A percentile compares a stretch with the other conserved stretches of the same genome.
These are phyloP conservation scores for Pseudocercospora fijiensis DNA, from an alignment of 2,329 filamentous ascomycete genomes.

Conservation along the genomic window DNA sequence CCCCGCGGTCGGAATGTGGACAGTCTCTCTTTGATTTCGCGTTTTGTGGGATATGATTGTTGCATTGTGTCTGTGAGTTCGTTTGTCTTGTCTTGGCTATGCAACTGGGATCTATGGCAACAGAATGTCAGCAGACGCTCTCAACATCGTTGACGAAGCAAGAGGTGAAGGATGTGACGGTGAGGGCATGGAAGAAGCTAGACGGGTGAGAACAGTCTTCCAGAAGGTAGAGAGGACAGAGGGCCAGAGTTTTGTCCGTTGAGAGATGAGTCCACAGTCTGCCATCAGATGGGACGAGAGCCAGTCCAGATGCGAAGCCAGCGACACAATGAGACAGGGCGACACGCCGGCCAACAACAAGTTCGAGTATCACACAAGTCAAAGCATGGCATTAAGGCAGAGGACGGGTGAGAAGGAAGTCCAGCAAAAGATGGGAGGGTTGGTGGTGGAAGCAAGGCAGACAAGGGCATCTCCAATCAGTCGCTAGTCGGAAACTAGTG, in stretches of 20 bases:
- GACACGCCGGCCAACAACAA: too few species aligned
- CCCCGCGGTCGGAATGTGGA: background rate
- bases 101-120: background rate
- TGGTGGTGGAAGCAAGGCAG: background rate
- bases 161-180: background rate
- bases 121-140: background rate
- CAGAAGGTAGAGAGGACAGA: too few species aligned
- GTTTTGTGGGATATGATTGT: background rate
- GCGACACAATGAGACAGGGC: background rate
- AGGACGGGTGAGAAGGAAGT: too few species aligned
- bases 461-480: background rate
- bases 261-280: too few species aligned
- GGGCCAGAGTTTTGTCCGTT: too few species aligned
- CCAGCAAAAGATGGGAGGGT: background rate
- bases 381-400: background rate
- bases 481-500: background rate
- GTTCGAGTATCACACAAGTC: background rate
- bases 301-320: background rate
- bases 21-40: background rate
- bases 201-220: too few species aligned
- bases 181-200: background rate
- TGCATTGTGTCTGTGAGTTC: background rate
- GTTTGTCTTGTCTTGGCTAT: background rate
- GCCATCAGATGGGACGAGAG: too few species aligned
- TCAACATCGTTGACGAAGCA: background rate